Percentiles rank a stretch among this genome's conserved stretches.
phyloP scores from a whole-genome alignment of 176 grass and related monocot species.

The Rhynchospora pubera region DNA sequence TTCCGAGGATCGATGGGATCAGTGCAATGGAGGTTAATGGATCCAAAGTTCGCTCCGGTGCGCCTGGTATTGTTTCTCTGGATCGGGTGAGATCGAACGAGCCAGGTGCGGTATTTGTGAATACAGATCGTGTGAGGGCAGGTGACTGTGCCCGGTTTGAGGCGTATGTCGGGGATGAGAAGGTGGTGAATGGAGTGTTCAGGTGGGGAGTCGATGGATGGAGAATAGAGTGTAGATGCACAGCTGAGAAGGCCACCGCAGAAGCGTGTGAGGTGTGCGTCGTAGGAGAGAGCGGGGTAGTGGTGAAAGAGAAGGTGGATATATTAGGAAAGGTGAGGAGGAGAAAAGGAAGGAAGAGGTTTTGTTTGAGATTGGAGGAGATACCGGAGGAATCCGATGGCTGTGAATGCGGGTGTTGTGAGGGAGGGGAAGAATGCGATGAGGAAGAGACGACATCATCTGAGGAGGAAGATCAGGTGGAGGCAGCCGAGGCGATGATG shows the following conservation, averaged over 20 bases:
- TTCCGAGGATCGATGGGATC: slow-evolving; percentile 20
- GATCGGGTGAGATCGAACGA: slow-evolving; percentile 19
- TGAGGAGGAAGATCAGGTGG: background rate
- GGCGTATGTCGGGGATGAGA: slow-evolving; percentile 31
- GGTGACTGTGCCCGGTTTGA: slow-evolving; percentile 27
- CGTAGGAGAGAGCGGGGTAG: slow-evolving; percentile 7
- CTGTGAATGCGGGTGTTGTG: slow-evolving; percentile 21
- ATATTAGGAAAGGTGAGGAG: background rate
- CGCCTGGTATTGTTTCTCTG: slow-evolving; percentile 28
- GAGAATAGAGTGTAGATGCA: slow-evolving; percentile 29
- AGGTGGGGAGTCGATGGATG: slow-evolving; percentile 9
- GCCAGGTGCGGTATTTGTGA: slow-evolving; percentile 26
- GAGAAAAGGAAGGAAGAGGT: slow-evolving; percentile 1
- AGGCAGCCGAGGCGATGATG: background rate
- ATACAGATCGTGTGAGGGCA: slow-evolving; percentile 19
- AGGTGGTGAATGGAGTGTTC: slow-evolving; percentile 33
- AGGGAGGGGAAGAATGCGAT: slow-evolving; percentile 16
- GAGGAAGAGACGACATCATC: background rate
- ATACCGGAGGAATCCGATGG: slow-evolving; percentile 37
- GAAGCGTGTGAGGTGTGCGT: slow-evolving; percentile 16
- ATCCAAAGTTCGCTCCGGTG: slow-evolving; percentile 5
- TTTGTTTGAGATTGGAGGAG: slow-evolving; percentile 29
- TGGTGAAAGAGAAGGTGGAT: slow-evolving; percentile 20
- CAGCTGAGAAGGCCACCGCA: background rate
- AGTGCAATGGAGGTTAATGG: slow-evolving; percentile 34